A percentile compares a stretch with the other conserved stretches of the same genome.
phyloP scores from a whole-genome alignment of 108 stramenopile genomes.

The Cyclotella choctawhatcheeana region DNA sequence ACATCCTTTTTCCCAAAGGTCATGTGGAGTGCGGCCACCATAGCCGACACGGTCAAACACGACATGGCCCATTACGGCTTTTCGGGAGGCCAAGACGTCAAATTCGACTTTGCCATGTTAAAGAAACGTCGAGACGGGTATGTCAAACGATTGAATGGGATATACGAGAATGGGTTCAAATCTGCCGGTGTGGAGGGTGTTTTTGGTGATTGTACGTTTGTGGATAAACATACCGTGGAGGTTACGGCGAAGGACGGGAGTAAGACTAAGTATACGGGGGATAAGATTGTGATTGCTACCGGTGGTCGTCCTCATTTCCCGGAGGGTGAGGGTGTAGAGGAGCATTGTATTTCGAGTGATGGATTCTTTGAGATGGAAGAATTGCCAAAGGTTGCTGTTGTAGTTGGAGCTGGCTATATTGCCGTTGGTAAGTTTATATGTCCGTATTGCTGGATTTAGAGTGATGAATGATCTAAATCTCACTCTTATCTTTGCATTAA shows the following conservation, averaged over 20 bases:
- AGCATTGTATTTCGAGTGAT: conserved; percentile 85
- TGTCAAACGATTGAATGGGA: conserved; percentile 81
- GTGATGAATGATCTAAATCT: not conserved
- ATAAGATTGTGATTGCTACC: conserved; percentile 89
- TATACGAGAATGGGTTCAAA: conserved; percentile 79
- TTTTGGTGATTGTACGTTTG: conserved; percentile 61
- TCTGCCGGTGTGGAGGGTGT: conserved; percentile 59
- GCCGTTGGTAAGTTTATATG: conserved; percentile 75
- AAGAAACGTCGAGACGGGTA: conserved; percentile 89
- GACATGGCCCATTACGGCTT: conserved; percentile 63
- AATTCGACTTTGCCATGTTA: conserved; percentile 79
- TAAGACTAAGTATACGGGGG: conserved; percentile 49
- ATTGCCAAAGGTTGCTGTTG: conserved; percentile 83
- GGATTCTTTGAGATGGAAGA: conserved; percentile 93
- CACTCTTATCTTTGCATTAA: not conserved
- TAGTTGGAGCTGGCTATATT: conserved; percentile 98
- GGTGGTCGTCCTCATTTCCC: conserved; percentile 87
- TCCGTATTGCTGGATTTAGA: not conserved
- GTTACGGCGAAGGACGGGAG: conserved; percentile 30
- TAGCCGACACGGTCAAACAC: conserved; percentile 67
- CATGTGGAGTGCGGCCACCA: conserved; percentile 86
- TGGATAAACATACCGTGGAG: conserved; percentile 63
- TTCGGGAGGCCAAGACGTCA: conserved; percentile 23
- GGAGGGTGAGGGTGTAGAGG: conserved; percentile 66
- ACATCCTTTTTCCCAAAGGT: too few relatives aligned